Conservation (phyloP, 2,329 filamentous ascomycete species). For the Diaporthe ilicicola region DNA sequence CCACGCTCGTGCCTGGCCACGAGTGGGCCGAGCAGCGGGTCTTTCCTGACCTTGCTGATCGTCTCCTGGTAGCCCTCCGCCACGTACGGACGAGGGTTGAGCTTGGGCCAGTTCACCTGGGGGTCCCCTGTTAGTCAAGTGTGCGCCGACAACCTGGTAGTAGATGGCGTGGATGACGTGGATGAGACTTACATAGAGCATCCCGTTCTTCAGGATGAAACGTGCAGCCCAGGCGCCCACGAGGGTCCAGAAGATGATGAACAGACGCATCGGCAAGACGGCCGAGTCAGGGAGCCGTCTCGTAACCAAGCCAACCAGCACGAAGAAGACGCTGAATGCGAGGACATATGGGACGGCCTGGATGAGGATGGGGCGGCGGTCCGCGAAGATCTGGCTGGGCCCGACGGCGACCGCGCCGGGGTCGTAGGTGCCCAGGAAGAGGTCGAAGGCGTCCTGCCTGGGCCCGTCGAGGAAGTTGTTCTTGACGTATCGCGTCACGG, state of each 20-base stretch:
- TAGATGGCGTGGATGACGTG: not conserved
- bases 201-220: slow-evolving; percentile 86
- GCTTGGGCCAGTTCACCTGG: slow-evolving; percentile 97
- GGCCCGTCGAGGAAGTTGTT: slow-evolving; percentile 98
- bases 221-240: slow-evolving; percentile 75
- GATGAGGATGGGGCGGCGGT: slow-evolving; percentile 84
- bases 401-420: slow-evolving; percentile 77
- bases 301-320: slow-evolving; percentile 79
- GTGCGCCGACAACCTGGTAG: slow-evolving; percentile 23
- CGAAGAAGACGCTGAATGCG: slow-evolving; percentile 84
- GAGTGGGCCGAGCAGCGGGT: slow-evolving; percentile 80
- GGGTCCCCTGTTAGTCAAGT: slow-evolving; percentile 33
- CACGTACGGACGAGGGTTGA: slow-evolving; percentile 88
- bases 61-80: slow-evolving; percentile 90
- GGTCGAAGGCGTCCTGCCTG: slow-evolving; percentile 92
- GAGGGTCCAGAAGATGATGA: slow-evolving; percentile 79
- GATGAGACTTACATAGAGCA: slow-evolving; percentile 82
- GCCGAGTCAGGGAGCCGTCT: slow-evolving; percentile 75
- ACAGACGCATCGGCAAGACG: slow-evolving; percentile 82
- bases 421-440: slow-evolving; percentile 89
- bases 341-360: slow-evolving; percentile 94
- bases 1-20: slow-evolving; percentile 81
- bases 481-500: slow-evolving; percentile 84
- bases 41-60: slow-evolving; percentile 81
- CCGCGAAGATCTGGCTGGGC: slow-evolving; percentile 78